Evolutionary conservation across 2,329 filamentous ascomycete genomes (phyloP).

Genomic region (Anthostomella pinea): DNA sequence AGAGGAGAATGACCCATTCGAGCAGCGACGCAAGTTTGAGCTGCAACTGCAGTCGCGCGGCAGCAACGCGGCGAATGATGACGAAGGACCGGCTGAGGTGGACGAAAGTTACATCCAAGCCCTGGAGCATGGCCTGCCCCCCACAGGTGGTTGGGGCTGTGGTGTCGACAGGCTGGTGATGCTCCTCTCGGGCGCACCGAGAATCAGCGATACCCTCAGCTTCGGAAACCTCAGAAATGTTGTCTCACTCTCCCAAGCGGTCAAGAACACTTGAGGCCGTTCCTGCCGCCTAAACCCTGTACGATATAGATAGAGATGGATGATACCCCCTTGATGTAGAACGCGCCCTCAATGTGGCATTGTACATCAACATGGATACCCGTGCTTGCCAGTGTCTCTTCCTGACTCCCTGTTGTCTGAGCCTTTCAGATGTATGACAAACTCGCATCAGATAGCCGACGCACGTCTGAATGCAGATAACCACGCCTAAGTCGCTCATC

Average conservation of each 20-base stretch:
- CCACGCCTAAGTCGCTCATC: too few species aligned
- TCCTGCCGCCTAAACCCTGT: neutral
- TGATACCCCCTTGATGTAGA: constrained; percentile 15
- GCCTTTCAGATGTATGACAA: too few species aligned
- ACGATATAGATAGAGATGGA: constrained; percentile 10
- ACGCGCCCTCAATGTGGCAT: too few species aligned
- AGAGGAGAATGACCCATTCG: constrained; percentile 90
- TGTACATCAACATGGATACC: too few species aligned
- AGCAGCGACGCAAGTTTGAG: constrained; percentile 80
- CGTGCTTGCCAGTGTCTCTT: too few species aligned
- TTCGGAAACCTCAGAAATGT: constrained; percentile 82
- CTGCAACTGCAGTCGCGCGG: constrained; percentile 41
- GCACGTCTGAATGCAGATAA: too few species aligned
- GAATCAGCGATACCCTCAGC: constrained; percentile 81
- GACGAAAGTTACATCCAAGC: constrained; percentile 85
- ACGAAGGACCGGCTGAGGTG: constrained; percentile 46
- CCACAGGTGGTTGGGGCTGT: constrained; percentile 95
- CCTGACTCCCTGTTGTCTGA: too few species aligned
- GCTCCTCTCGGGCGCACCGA: constrained; percentile 75
- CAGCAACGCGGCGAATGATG: constrained; percentile 44
- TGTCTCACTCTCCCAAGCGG: constrained; percentile 45
- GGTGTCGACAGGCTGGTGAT: constrained; percentile 89
- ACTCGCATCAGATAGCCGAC: too few species aligned
- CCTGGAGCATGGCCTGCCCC: constrained; percentile 85
- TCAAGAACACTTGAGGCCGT: constrained; percentile 15